These are phyloP conservation scores for Acanthamoeba comandoni DNA, from an alignment of 208 protist genomes.

Conservation along the genomic window DNA sequence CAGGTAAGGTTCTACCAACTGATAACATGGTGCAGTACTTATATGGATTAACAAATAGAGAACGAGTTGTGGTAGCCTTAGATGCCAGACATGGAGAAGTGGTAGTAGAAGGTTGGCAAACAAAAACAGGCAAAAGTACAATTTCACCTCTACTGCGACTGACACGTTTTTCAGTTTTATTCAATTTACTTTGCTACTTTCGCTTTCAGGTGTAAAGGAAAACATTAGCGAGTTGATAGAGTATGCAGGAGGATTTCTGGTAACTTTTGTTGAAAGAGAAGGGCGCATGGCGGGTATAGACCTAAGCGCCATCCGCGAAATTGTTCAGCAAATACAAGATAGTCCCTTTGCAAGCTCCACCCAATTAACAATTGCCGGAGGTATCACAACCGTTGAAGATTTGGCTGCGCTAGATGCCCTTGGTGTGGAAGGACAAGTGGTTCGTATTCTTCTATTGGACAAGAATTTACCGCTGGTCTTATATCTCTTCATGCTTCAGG, in stretches of 20 bases:
- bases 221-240: conserved; percentile 60
- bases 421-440: conserved; percentile 76
- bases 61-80: conserved; percentile 73
- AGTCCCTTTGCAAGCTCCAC: conserved; percentile 24
- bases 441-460: not conserved
- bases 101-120: conserved; percentile 77
- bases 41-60: not conserved
- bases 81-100: conserved; percentile 75
- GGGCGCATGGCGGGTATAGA: conserved; percentile 73
- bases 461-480: conserved; percentile 6
- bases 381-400: conserved; percentile 74
- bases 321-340: conserved; percentile 27
- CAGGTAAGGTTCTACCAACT: not conserved
- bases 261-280: conserved; percentile 77
- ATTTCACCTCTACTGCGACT: not conserved
- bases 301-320: conserved; percentile 46
- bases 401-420: conserved; percentile 75
- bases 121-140: conserved; percentile 75
- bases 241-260: conserved; percentile 70
- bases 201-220: conserved; percentile 14
- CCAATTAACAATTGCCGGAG: conserved; percentile 74
- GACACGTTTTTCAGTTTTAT: not conserved
- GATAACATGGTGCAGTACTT: not conserved
- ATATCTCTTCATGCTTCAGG: conserved; percentile 15
- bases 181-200: not conserved